Conservation (phyloP, 1,284 basidiomycete species). For the Apiotrichum porosum region DNA sequence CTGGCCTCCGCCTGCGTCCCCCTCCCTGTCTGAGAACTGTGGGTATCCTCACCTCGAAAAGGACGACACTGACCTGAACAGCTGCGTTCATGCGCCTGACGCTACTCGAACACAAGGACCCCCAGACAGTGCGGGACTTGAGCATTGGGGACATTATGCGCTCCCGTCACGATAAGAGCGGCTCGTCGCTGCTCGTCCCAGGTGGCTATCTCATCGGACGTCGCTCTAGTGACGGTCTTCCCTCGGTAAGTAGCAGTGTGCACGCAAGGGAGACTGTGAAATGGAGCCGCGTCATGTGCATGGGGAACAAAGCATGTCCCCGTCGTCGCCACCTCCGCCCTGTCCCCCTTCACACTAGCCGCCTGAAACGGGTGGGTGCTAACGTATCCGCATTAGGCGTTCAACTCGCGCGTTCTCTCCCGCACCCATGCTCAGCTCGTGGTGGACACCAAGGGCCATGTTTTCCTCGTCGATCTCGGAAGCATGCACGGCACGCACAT, state of each 20-base stretch:
- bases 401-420: slow-evolving; percentile 29
- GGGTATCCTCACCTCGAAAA: too few species aligned
- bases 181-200: background rate
- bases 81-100: background rate
- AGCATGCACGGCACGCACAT: slow-evolving; percentile 32
- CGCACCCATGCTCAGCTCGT: slow-evolving; percentile 28
- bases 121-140: background rate
- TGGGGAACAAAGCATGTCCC: background rate
- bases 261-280: too few species aligned
- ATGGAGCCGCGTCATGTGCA: too few species aligned
- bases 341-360: background rate
- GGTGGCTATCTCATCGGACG: slow-evolving; percentile 9
- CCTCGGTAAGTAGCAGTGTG: slow-evolving; percentile 2
- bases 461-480: slow-evolving; percentile 28
- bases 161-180: background rate
- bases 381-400: slow-evolving; percentile 11
- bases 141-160: slow-evolving; percentile 2
- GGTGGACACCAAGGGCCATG: slow-evolving; percentile 20
- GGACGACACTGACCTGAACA: background rate
- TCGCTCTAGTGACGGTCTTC: background rate
- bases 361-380: background rate
- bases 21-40: too few species aligned
- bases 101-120: background rate
- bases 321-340: background rate
- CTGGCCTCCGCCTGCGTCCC: background rate